Percentiles rank a stretch among this genome's conserved stretches.
Conservation (phyloP, 331 rosid genomes). For the Dryas integrifolia region DNA sequence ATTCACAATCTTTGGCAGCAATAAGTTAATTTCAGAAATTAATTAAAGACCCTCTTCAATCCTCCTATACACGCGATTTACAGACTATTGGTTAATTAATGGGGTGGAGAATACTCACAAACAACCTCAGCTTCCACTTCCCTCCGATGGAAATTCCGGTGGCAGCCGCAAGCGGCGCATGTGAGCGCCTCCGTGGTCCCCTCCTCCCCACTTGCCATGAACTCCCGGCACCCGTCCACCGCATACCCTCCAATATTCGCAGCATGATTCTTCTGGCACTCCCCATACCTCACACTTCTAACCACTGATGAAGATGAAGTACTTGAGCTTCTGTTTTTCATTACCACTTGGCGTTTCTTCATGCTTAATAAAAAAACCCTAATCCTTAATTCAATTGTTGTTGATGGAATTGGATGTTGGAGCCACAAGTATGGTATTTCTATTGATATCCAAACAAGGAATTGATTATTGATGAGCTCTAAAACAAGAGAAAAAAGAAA, state of each 20-base stretch:
- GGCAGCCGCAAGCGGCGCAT: constrained; percentile 94
- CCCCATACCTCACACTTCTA: constrained; percentile 51
- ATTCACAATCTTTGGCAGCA: not conserved
- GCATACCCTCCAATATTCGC: constrained; percentile 88
- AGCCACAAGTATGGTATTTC: not conserved
- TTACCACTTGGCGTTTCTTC: constrained; percentile 81
- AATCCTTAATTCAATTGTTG: not conserved
- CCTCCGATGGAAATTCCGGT: constrained; percentile 72
- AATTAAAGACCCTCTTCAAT: constrained; percentile 10
- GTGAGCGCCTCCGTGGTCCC: constrained; percentile 56
- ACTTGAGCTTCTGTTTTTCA: constrained; percentile 36
- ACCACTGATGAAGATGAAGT: constrained; percentile 52
- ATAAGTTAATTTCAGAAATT: constrained; percentile 9
- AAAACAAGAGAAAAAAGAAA: not conserved
- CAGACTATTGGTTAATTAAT: not conserved
- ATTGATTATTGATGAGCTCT: not conserved
- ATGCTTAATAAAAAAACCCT: constrained; percentile 27
- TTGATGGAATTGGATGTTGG: not conserved
- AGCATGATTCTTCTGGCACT: constrained; percentile 92
- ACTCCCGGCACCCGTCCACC: constrained; percentile 85
- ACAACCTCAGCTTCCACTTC: constrained; percentile 83
- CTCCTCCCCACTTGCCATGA: constrained; percentile 63
- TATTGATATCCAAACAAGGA: not conserved
- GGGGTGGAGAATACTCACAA: constrained; percentile 89
- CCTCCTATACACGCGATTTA: constrained; percentile 17